phyloP scores from a whole-genome alignment of 805 yeast species.

The Pachysolen tannophilus region DNA sequence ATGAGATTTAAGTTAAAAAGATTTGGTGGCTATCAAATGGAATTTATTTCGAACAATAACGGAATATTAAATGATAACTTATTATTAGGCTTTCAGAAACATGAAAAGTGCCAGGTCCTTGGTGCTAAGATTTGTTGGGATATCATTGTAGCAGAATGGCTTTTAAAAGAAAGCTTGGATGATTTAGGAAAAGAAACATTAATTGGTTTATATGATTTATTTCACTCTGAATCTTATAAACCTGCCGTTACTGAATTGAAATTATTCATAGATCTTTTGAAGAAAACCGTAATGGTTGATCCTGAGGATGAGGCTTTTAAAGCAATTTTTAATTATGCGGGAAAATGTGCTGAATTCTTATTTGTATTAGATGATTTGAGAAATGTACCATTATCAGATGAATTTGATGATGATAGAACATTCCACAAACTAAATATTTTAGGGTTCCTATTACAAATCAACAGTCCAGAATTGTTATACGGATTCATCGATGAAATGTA shows the following conservation, averaged over 20 bases:
- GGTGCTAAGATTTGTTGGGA: slow-evolving; percentile 68
- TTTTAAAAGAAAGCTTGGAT: slow-evolving; percentile 38
- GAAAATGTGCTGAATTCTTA: slow-evolving; percentile 52
- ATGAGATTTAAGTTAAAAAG: slow-evolving; percentile 49
- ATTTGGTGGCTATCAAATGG: slow-evolving; percentile 67
- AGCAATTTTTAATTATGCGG: slow-evolving; percentile 41
- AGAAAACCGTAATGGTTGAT: slow-evolving; percentile 43
- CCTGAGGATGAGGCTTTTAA: slow-evolving; percentile 56
- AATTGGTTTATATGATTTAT: slow-evolving; percentile 56
- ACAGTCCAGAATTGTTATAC: slow-evolving; percentile 72
- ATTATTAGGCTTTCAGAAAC: slow-evolving; percentile 61
- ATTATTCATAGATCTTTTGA: slow-evolving; percentile 42
- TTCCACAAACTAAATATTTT: slow-evolving; percentile 71
- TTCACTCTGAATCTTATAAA: slow-evolving; percentile 45
- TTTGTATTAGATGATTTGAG: slow-evolving; percentile 58
- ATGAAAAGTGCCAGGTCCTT: slow-evolving; percentile 48
- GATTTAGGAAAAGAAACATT: slow-evolving; percentile 59
- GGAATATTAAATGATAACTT: slow-evolving; percentile 57
- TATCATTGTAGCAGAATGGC: slow-evolving; percentile 58
- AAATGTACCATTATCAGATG: slow-evolving; percentile 72
- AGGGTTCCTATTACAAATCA: slow-evolving; percentile 68
- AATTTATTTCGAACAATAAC: slow-evolving; percentile 46
- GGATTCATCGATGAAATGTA: slow-evolving; percentile 72
- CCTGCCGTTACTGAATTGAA: slow-evolving; percentile 50
- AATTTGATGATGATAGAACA: slow-evolving; percentile 81